Evolutionary conservation across 306 rosid genomes (phyloP), one percentile per base, ranked within the genome.

Genomic region (Cyamopsis tetragonoloba): DNA sequence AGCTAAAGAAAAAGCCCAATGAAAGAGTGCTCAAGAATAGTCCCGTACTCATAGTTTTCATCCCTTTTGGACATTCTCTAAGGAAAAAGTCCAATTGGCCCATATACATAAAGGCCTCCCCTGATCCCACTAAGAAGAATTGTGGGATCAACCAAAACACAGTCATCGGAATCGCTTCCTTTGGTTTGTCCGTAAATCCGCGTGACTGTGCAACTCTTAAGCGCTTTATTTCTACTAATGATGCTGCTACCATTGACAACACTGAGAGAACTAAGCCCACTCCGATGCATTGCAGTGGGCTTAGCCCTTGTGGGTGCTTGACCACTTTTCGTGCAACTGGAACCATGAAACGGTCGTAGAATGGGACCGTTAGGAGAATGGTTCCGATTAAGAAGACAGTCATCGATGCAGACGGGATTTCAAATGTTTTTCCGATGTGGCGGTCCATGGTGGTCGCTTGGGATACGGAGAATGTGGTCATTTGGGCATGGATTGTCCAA

Each of bases 21-120:
- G 96, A 78, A 2, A 92, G 77, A 4, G 96, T 86, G 70, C 96
- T 92, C 78, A 92, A 65, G 47, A 92, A 92, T 65, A 89, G 57
- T 11, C 96, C 98, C 0, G 96, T 92, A 77, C 98, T 92, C 91
- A 87, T 86, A 0, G 96, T 89, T 72, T 89, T 89, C 96, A 89
- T 92, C 43, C 98, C 96, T 57, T 89, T 87, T 0, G 98, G 96
- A 14, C 96, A 89, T 64, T 92, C 98, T 44, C 93, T 76, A 0
- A 89, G 79, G 66, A 92, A 89, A 43, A 92, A 92, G 32, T 87
- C 91, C 3, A 92, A 74, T 39, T 92, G 96, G 0, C 98, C 98
- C 62, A 86, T 85, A 27, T 92, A 89, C 28, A 76, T 89, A 41
- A 89, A 89, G 6, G 96, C 98, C 77, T 92, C 96, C 0, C 96